Evolutionary conservation across 2,329 filamentous ascomycete genomes (phyloP).

Genomic region (Aaosphaeria arxii): DNA sequence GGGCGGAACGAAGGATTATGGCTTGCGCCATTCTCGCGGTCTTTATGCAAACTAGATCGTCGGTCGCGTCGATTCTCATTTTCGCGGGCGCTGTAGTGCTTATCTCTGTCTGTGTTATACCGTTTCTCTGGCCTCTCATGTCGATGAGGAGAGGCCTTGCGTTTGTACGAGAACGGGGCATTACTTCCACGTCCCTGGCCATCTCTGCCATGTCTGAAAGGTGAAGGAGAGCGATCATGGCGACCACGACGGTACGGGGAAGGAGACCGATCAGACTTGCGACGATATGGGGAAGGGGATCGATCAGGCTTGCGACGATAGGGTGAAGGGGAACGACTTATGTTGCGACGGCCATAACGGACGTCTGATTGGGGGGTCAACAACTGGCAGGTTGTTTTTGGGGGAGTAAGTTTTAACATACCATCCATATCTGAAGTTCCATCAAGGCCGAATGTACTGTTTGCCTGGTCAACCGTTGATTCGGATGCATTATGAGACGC

Average conservation of each 20-base stretch:
- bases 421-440: slow-evolving; percentile 22
- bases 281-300: slow-evolving; percentile 28
- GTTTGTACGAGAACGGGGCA: slow-evolving; percentile 13
- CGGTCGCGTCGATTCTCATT: slow-evolving; percentile 34
- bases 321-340: slow-evolving; percentile 21
- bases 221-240: slow-evolving; percentile 5
- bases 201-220: slow-evolving; percentile 26
- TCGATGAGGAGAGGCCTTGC: slow-evolving; percentile 41
- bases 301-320: slow-evolving; percentile 18
- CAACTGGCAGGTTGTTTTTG: neutral
- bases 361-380: neutral
- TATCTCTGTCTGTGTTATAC: slow-evolving; percentile 40
- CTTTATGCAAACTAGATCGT: slow-evolving; percentile 8
- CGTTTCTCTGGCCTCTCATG: slow-evolving; percentile 56
- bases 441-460: slow-evolving; percentile 28
- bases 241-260: slow-evolving; percentile 22
- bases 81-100: slow-evolving; percentile 18
- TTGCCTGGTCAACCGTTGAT: slow-evolving; percentile 32
- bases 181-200: neutral
- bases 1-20: no score
- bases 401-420: slow-evolving; percentile 1
- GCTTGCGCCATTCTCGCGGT: neutral
- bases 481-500: slow-evolving; percentile 21
- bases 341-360: neutral
- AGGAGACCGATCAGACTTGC: slow-evolving; percentile 22